Evolutionary conservation across 1,139 yeast genomes (phyloP), one percentile per base, ranked within the genome.

Genomic region (Lodderomyces oxycetoniae): DNA sequence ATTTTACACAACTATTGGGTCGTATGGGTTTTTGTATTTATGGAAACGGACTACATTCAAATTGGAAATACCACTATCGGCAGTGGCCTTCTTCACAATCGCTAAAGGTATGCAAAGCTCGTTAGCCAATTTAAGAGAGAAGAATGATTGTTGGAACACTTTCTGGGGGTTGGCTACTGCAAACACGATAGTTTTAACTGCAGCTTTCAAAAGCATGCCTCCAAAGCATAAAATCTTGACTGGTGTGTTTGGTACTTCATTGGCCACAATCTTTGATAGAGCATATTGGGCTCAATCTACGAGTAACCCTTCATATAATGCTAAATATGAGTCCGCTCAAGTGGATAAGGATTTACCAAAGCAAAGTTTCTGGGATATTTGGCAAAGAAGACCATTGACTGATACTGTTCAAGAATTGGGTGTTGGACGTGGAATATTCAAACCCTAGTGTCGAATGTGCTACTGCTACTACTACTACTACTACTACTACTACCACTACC

Each of bases 331-430:
- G 25, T 51, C 52, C 33, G 70, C 66, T 29, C 63, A 67, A 47
- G 49, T 58, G 12, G 63, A 54, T 36, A 54, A 52, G 35, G 63
- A 59, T n/a, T 48, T 48, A 28, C 56, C 55, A 39, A 73, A 74
- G 54, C 91, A 82, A 61, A 78, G 79, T 25, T 83, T 83, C 64
- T 85, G 89, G 88, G 93, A 84, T 46, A 79, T 80, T 30, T 77
- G 79, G 60, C 77, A 79, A 64, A 79, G 95, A 68, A 76, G 86
- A 55, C 95, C 95, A 17, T 63, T 85, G 48, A 77, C 88, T 23
- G 89, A 84, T 61, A 84, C 94, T 13, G 73, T 82, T 26, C 83
- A 77, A 44, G 81, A 79, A 50, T 69, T 85, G 49, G 95, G 95
- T 40, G 76, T 63, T 45, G 80, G 80, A 36, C 67, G 80, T 55